Evolutionary conservation across 2,329 filamentous ascomycete genomes (phyloP).

Genomic region (Exophiala viscosa): DNA sequence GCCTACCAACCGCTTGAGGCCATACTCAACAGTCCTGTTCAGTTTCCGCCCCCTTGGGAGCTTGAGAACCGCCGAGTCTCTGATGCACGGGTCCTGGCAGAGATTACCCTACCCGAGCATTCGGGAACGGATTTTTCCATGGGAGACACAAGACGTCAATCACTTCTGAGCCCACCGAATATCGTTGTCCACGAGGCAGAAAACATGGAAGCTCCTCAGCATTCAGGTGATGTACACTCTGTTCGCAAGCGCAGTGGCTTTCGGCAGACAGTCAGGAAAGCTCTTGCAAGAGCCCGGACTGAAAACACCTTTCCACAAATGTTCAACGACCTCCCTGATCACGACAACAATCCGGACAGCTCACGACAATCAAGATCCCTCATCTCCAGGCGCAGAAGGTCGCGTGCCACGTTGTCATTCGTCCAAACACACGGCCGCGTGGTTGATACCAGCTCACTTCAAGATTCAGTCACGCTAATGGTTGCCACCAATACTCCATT

Average conservation of each 20-base stretch:
- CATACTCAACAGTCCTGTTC: slow-evolving; percentile 37
- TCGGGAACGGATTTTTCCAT: no score
- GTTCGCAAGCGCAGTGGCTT: slow-evolving; percentile 20
- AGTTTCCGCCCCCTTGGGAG: slow-evolving; percentile 31
- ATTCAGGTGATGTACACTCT: slow-evolving; percentile 4
- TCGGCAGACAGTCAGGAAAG: slow-evolving; percentile 19
- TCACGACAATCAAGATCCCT: slow-evolving; percentile 5
- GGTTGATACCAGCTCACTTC: slow-evolving; percentile 19
- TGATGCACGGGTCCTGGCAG: slow-evolving; percentile 28
- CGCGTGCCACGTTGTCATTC: slow-evolving; percentile 12
- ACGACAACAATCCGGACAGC: not conserved
- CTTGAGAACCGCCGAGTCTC: slow-evolving; percentile 32
- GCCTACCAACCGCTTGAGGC: slow-evolving; percentile 32
- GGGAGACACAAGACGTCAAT: not conserved
- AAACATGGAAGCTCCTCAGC: not conserved
- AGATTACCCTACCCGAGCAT: slow-evolving; percentile 8
- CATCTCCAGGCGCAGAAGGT: slow-evolving; percentile 15
- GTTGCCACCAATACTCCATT: slow-evolving; percentile 23
- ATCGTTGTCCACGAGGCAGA: not conserved
- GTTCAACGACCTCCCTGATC: not conserved
- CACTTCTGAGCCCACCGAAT: not conserved
- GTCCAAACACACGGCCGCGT: slow-evolving; percentile 17
- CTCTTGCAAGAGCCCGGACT: slow-evolving; percentile 13
- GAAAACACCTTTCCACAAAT: slow-evolving; percentile 3
- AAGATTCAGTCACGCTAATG: slow-evolving; percentile 24